These are phyloP conservation scores for Phytopythium oedochilum DNA, from an alignment of 352 stramenopile genomes.

Conservation along the genomic window DNA sequence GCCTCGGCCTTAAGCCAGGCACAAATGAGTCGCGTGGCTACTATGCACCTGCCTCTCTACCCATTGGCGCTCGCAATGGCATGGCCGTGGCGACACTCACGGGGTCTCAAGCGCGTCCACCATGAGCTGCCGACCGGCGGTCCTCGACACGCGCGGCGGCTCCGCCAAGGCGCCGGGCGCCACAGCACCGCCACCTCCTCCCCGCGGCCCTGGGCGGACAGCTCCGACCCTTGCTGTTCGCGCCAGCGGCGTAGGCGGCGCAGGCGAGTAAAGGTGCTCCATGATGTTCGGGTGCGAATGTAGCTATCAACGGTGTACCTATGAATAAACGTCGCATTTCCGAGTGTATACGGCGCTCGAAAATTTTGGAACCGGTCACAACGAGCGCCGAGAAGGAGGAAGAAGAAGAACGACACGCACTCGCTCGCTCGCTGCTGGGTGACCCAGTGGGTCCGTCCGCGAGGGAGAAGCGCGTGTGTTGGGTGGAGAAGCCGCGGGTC, in stretches of 20 bases:
- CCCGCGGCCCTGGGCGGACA: background rate
- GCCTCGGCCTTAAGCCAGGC: constrained; percentile 23
- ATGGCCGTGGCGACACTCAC: constrained; percentile 14
- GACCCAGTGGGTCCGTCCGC: background rate
- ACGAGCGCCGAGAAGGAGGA: background rate
- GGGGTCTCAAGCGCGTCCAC: constrained; percentile 40
- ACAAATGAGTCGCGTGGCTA: too few species aligned
- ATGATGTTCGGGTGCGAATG: background rate
- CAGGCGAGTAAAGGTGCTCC: background rate
- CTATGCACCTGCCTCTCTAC: too few species aligned
- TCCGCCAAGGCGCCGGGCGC: background rate
- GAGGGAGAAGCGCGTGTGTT: background rate
- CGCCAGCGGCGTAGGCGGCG: background rate
- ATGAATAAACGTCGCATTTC: background rate
- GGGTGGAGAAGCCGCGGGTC: background rate
- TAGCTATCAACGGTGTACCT: background rate
- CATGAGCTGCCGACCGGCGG: constrained; percentile 34
- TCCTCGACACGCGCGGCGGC: background rate
- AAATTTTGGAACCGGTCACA: background rate
- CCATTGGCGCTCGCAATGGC: too few species aligned
- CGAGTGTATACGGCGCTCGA: too few species aligned
- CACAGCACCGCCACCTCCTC: background rate
- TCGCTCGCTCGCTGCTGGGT: too few species aligned
- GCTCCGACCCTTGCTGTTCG: background rate
- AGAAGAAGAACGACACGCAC: background rate